Percentiles rank a stretch among this genome's conserved stretches.
These are phyloP conservation scores for Margaritispora aquatica DNA, from an alignment of 495 filamentous ascomycete genomes.

Conservation along the genomic window DNA sequence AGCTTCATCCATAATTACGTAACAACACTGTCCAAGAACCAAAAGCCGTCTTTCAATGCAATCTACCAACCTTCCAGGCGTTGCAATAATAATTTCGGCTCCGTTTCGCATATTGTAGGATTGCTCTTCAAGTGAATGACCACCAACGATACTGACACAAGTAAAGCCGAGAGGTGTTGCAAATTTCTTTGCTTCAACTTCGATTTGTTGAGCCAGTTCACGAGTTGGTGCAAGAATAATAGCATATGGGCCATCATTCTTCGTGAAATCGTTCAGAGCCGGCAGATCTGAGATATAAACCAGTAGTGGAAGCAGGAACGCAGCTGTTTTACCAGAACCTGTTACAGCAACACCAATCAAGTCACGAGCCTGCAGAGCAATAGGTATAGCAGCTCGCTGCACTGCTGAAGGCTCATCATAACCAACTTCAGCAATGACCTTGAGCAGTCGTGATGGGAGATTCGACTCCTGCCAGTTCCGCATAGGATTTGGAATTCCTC, in stretches of 20 bases:
- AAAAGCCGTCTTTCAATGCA: slow-evolving; percentile 91
- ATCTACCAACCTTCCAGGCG: slow-evolving; percentile 93
- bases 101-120: slow-evolving; percentile 89
- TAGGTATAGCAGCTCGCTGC: slow-evolving; percentile 91
- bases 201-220: slow-evolving; percentile 97
- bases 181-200: slow-evolving; percentile 90
- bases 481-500: slow-evolving; percentile 92
- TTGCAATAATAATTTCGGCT: slow-evolving; percentile 98
- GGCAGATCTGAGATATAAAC: slow-evolving; percentile 94
- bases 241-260: slow-evolving; percentile 94
- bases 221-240: slow-evolving; percentile 97
- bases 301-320: slow-evolving; percentile 90
- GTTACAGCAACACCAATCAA: slow-evolving; percentile 97
- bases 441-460: slow-evolving; percentile 72
- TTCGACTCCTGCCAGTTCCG: slow-evolving; percentile 86
- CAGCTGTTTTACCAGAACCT: slow-evolving; percentile 97
- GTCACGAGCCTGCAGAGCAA: slow-evolving; percentile 87
- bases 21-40: slow-evolving; percentile 93
- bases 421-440: slow-evolving; percentile 78
- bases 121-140: slow-evolving; percentile 93
- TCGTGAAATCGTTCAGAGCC: slow-evolving; percentile 76
- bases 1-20: slow-evolving; percentile 95
- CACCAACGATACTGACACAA: slow-evolving; percentile 95
- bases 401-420: slow-evolving; percentile 93
- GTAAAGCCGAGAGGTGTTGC: slow-evolving; percentile 88